phyloP scores from a whole-genome alignment of 2,329 filamentous ascomycete species.

The Ploettnerulaceae sp. region DNA sequence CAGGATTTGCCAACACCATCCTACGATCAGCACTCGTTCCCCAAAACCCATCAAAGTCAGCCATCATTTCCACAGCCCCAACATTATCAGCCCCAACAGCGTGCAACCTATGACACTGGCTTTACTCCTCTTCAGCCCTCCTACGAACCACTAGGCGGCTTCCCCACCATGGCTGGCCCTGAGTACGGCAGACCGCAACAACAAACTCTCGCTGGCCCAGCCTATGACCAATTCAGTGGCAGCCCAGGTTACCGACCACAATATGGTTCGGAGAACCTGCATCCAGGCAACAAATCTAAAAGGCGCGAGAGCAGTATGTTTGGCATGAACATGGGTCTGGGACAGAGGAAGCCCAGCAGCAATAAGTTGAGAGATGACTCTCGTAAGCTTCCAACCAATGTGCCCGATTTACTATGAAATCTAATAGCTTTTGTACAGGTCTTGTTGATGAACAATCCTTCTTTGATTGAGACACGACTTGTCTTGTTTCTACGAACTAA shows the following conservation, averaged over 20 bases:
- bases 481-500: neutral
- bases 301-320: constrained; percentile 59
- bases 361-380: constrained; percentile 29
- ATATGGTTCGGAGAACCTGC: constrained; percentile 28
- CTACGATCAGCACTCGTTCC: constrained; percentile 53
- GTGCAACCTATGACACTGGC: constrained; percentile 42
- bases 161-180: constrained; percentile 30
- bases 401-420: neutral
- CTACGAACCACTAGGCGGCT: constrained; percentile 37
- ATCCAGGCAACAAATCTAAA: constrained; percentile 39
- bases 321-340: constrained; percentile 39
- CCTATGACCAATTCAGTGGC: constrained; percentile 39
- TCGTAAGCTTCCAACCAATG: constrained; percentile 23
- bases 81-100: constrained; percentile 27
- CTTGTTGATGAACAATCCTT: constrained; percentile 33
- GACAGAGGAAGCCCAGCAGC: constrained; percentile 29
- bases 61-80: constrained; percentile 37
- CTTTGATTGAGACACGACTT: constrained; percentile 27
- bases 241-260: constrained; percentile 23
- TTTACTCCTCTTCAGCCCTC: constrained; percentile 47
- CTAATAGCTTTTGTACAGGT: constrained; percentile 19
- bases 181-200: constrained; percentile 29
- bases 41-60: constrained; percentile 13
- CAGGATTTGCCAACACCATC: constrained; percentile 60
- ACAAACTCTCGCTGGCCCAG: constrained; percentile 26